Evolutionary conservation across 768 basidiomycete species (phyloP), one percentile per base, ranked within the genome.

Genomic region (Russula emetica): DNA sequence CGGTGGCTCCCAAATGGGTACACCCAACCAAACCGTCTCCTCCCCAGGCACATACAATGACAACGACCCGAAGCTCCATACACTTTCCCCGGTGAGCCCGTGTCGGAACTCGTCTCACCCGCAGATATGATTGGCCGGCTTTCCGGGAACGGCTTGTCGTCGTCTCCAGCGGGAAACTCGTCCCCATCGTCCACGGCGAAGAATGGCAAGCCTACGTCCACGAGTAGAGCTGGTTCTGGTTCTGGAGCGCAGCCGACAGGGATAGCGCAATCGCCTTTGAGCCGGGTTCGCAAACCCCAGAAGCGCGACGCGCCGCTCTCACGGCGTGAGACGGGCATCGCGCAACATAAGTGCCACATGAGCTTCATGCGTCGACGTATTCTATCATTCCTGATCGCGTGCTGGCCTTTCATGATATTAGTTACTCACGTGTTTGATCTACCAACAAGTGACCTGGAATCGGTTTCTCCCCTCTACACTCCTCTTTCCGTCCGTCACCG

Each of bases 21-120:
- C n/a, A n/a, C n/a, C n/a, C n/a, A 74, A 70, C 64, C 82, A 86
- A 55, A 82, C 84, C 38, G 88, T 88, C 47, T 77, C n/a, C n/a
- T n/a, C n/a, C n/a, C n/a, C n/a, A n/a, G n/a, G n/a, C n/a, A n/a
- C n/a, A n/a, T n/a, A n/a, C n/a, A n/a, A n/a, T n/a, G n/a, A n/a
- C n/a, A n/a, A n/a, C n/a, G n/a, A n/a, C n/a, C n/a, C n/a, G n/a
- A n/a, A n/a, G n/a, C n/a, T n/a, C 8, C 22, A 0, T 69, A 69
- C 54, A 2, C 0, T 3, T 69, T 69, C 24, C 67, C 67, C 40
- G 67, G 67, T n/a, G 55, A 52, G 22, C 60, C 62, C 54, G 40
- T 69, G 16, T 69, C 67, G 22, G 67, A 69, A 49, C 66, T 69
- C 20, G 66, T 62, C 5, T 53, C 66, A 28, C 51, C 60, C 11